Conservation (phyloP, 306 rosid species). For the Malus sieversii region DNA sequence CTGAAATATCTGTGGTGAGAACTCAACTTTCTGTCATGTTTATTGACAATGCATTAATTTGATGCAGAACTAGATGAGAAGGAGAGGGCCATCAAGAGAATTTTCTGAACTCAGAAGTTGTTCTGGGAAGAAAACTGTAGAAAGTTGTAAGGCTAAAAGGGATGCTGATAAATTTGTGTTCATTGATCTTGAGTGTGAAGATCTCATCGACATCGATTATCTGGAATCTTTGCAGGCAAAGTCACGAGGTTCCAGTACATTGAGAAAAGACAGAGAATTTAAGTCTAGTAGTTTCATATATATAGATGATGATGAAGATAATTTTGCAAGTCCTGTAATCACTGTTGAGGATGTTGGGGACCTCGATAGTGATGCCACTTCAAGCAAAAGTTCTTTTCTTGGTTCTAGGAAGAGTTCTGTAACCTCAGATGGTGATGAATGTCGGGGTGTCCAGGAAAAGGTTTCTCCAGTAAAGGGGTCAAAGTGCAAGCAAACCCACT, state of each 20-base stretch:
- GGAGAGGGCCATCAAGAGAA: constrained; percentile 35
- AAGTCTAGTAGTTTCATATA: constrained; percentile 42
- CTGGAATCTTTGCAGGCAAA: constrained; percentile 22
- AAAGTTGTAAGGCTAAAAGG: constrained; percentile 27
- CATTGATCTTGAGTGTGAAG: constrained; percentile 67
- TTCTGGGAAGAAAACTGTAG: constrained; percentile 36
- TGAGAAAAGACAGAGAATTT: constrained; percentile 26
- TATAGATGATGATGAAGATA: constrained; percentile 57
- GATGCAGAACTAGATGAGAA: constrained; percentile 44
- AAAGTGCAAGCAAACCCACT: constrained; percentile 30
- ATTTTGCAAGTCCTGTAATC: constrained; percentile 11
- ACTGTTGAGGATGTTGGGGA: constrained; percentile 49
- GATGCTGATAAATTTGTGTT: constrained; percentile 32
- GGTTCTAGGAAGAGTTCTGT: constrained; percentile 17
- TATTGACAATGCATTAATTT: not conserved
- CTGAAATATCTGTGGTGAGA: not conserved
- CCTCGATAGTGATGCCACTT: constrained; percentile 73
- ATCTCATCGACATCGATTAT: constrained; percentile 47
- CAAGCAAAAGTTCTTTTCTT: constrained; percentile 43
- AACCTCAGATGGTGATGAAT: constrained; percentile 32
- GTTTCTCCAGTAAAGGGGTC: constrained; percentile 27
- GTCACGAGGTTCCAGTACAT: constrained; percentile 25
- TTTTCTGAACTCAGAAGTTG: constrained; percentile 36
- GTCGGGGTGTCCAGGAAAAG: constrained; percentile 29
- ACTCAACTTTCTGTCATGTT: not conserved